Percentiles rank a stretch among this genome's conserved stretches.
Evolutionary conservation across 371 early-diverging fungal genomes (phyloP).

Genomic region (Apophysomyces trapeziformis): DNA sequence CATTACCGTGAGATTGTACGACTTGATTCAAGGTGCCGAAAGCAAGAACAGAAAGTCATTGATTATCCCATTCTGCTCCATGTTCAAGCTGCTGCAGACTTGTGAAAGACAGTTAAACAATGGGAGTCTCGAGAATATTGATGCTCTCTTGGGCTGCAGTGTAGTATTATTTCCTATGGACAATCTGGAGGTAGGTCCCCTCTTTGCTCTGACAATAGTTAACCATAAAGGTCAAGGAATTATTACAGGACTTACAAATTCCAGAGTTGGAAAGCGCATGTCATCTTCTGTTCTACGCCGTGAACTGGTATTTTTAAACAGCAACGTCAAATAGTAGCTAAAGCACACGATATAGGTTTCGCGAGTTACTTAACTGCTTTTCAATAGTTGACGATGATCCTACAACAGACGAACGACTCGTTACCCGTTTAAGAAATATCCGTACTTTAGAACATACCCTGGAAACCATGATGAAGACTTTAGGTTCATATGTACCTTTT

Average conservation of each 20-base stretch:
- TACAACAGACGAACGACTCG: slow-evolving; percentile 34
- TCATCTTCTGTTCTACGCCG: slow-evolving; percentile 57
- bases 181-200: slow-evolving; percentile 38
- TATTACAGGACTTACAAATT: slow-evolving; percentile 19
- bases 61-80: slow-evolving; percentile 65
- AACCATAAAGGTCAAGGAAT: neutral
- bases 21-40: slow-evolving; percentile 25
- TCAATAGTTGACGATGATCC: slow-evolving; percentile 44
- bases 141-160: slow-evolving; percentile 76
- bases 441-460: slow-evolving; percentile 50
- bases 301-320: slow-evolving; percentile 59
- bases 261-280: slow-evolving; percentile 43
- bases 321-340: neutral
- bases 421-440: slow-evolving; percentile 35
- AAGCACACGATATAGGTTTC: slow-evolving; percentile 58
- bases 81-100: slow-evolving; percentile 75
- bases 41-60: slow-evolving; percentile 39
- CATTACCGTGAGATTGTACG: slow-evolving; percentile 30
- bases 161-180: slow-evolving; percentile 55
- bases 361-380: slow-evolving; percentile 76
- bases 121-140: slow-evolving; percentile 67
- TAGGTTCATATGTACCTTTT: slow-evolving; percentile 50
- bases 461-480: slow-evolving; percentile 36
- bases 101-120: slow-evolving; percentile 65
- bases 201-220: neutral